Conservation (phyloP, 805 yeast genomes). For the Candida broadrunensis region DNA sequence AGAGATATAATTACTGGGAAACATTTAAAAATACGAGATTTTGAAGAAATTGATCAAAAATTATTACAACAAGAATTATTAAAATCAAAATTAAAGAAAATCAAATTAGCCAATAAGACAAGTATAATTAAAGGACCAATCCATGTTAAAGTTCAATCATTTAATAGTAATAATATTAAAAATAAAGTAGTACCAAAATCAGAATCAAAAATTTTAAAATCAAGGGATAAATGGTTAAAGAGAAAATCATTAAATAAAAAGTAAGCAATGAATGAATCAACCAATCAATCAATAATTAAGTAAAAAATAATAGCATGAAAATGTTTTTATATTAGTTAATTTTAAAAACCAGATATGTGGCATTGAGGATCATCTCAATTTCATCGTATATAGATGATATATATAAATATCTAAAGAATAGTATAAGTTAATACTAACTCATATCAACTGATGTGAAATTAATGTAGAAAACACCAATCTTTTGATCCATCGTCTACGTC, state of each 20-base stretch:
- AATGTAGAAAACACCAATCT: too few species aligned
- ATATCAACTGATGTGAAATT: too few species aligned
- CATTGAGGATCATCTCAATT: too few species aligned
- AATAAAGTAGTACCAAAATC: slow-evolving; percentile 33
- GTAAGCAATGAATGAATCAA: too few species aligned
- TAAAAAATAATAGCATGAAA: too few species aligned
- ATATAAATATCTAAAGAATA: too few species aligned
- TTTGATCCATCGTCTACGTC: too few species aligned
- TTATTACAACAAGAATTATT: slow-evolving; percentile 12
- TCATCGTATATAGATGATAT: too few species aligned
- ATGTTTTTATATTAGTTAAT: too few species aligned
- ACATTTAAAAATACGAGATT: slow-evolving; percentile 30
- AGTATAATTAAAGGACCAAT: slow-evolving; percentile 39
- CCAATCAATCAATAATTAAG: too few species aligned
- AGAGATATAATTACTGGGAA: slow-evolving; percentile 16
- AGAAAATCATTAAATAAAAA: slow-evolving; percentile 36
- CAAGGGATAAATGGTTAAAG: slow-evolving; percentile 38
- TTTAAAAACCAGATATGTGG: too few species aligned
- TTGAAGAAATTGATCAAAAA: slow-evolving; percentile 26
- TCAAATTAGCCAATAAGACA: slow-evolving; percentile 14
- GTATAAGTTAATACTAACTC: too few species aligned
- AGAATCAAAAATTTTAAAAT: slow-evolving; percentile 27
- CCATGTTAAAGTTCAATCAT: slow-evolving; percentile 31
- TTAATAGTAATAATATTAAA: slow-evolving; percentile 11
- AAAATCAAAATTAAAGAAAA: slow-evolving; percentile 28